These are phyloP conservation scores for Anacardium occidentale DNA, from an alignment of 345 rosid genomes.

Conservation along the genomic window DNA sequence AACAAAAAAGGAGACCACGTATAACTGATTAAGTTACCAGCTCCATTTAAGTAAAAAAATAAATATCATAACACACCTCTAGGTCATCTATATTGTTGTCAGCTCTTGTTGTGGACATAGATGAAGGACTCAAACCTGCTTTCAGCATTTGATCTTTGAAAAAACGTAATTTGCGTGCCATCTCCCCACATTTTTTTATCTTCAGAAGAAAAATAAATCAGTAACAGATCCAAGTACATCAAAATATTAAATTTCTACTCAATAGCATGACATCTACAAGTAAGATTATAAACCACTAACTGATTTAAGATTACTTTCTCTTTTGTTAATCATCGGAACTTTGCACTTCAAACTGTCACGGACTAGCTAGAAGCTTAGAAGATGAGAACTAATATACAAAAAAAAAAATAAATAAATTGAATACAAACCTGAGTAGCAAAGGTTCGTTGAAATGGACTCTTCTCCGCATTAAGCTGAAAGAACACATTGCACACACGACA, in stretches of 20 bases:
- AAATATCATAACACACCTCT: slow-evolving; percentile 47
- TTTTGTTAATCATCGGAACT: not conserved
- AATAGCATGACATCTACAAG: not conserved
- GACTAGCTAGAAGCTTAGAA: not conserved
- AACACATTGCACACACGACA: slow-evolving; percentile 17
- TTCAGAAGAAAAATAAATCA: slow-evolving; percentile 28
- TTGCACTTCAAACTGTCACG: not conserved
- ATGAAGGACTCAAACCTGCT: slow-evolving; percentile 58
- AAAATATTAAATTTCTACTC: not conserved
- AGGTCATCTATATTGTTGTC: slow-evolving; percentile 65
- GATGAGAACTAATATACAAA: not conserved
- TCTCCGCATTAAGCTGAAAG: slow-evolving; percentile 83
- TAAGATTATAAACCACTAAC: not conserved
- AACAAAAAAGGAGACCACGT: not conserved
- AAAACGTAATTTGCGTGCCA: slow-evolving; percentile 79
- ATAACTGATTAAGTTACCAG: slow-evolving; percentile 3
- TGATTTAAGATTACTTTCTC: not conserved
- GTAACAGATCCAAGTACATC: not conserved
- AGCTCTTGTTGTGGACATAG: slow-evolving; percentile 35
- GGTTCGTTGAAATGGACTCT: slow-evolving; percentile 94
- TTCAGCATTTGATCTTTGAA: slow-evolving; percentile 87
- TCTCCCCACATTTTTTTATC: slow-evolving; percentile 92
- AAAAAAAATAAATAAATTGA: not conserved
- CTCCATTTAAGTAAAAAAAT: slow-evolving; percentile 15
- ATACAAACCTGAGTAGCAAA: slow-evolving; percentile 80